These are phyloP conservation scores for Fusarium liriodendri DNA, from an alignment of 2,329 filamentous ascomycete species.

Conservation along the genomic window DNA sequence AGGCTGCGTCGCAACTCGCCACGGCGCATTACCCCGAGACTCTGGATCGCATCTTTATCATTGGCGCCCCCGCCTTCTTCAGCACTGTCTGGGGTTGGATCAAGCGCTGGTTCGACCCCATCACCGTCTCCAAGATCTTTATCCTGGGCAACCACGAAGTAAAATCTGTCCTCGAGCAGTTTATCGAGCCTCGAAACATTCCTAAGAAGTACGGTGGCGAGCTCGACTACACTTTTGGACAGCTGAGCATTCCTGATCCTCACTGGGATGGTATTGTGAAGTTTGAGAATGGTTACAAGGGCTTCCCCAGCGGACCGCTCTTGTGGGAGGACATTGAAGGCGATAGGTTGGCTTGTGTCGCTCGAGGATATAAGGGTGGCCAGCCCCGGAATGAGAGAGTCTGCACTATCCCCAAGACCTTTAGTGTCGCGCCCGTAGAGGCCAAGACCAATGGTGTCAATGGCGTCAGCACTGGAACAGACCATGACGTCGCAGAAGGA, in stretches of 20 bases:
- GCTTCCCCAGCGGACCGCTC: constrained; percentile 67
- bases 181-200: constrained; percentile 85
- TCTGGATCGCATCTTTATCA: constrained; percentile 75
- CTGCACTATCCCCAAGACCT: constrained; percentile 62
- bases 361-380: constrained; percentile 61
- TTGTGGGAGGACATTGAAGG: constrained; percentile 64
- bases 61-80: constrained; percentile 91
- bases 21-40: constrained; percentile 97
- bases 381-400: constrained; percentile 59
- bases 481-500: constrained; percentile 35
- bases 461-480: constrained; percentile 8
- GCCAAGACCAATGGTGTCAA: not conserved
- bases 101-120: constrained; percentile 95
- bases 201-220: constrained; percentile 91
- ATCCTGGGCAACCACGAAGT: constrained; percentile 82
- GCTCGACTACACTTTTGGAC: constrained; percentile 84
- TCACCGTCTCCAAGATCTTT: constrained; percentile 96
- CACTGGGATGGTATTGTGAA: constrained; percentile 59
- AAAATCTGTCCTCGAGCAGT: constrained; percentile 78
- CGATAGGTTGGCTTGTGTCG: constrained; percentile 64
- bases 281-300: constrained; percentile 64
- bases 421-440: constrained; percentile 15
- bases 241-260: constrained; percentile 79
- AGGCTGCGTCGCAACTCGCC: constrained; percentile 86
- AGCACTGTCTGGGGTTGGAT: constrained; percentile 95